phyloP scores from a whole-genome alignment of 306 rosid genomes.

The Dryas alaskensis region DNA sequence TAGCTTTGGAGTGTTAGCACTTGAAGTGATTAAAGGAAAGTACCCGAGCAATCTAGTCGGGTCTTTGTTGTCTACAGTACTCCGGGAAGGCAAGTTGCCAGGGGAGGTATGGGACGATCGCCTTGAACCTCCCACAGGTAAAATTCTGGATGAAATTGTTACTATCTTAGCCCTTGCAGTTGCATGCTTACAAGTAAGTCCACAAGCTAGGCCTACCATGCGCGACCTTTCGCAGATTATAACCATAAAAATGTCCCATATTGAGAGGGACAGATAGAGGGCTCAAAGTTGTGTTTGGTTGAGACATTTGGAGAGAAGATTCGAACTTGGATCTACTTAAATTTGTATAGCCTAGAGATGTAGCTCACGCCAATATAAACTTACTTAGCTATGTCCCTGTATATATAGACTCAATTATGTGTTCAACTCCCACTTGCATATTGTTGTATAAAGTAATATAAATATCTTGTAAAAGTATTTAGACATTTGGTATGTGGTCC shows the following conservation, averaged over 20 bases:
- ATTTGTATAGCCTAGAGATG: not conserved
- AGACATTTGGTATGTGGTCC: too few relatives aligned
- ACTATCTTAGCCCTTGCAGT: conserved; percentile 25
- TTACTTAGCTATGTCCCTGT: not conserved
- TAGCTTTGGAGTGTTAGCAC: conserved; percentile 37
- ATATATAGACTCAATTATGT: not conserved
- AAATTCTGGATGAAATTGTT: conserved; percentile 17
- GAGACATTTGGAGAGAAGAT: not conserved
- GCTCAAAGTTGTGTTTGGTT: conserved; percentile 1
- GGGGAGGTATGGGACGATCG: conserved; percentile 34
- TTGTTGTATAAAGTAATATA: too few relatives aligned
- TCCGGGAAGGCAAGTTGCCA: conserved; percentile 5
- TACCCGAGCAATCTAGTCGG: conserved; percentile 28
- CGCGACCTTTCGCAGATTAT: conserved; percentile 25
- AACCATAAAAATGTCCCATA: conserved; percentile 4
- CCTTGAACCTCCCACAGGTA: conserved; percentile 23
- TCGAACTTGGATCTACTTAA: not conserved
- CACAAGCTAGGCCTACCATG: conserved; percentile 34
- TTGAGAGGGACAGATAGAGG: not conserved
- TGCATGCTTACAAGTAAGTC: conserved; percentile 33
- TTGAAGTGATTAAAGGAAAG: conserved; percentile 32
- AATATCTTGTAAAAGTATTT: too few relatives aligned
- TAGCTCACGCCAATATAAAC: not conserved
- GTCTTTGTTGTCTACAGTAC: conserved; percentile 15
- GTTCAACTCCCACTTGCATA: too few relatives aligned